A percentile compares a stretch with the other conserved stretches of the same genome.
phyloP scores from a whole-genome alignment of 2,329 filamentous ascomycete species.

The Cadophora luteo-olivacea region DNA sequence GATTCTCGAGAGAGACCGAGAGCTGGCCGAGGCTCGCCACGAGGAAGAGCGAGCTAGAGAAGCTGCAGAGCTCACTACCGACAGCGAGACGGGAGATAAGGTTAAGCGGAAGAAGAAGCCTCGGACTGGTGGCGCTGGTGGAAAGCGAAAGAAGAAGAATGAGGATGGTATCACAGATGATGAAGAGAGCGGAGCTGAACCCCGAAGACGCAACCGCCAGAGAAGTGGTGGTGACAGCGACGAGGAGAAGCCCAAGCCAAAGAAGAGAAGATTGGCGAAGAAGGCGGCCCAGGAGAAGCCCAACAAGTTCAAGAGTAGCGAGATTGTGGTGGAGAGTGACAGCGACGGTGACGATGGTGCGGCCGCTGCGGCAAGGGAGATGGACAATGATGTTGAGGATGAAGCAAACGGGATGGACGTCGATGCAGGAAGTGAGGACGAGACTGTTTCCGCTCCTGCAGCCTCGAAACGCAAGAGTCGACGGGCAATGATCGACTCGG shows the following conservation, averaged over 20 bases:
- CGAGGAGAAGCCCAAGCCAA: conserved; percentile 45
- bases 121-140: conserved; percentile 48
- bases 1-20: conserved; percentile 78
- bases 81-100: conserved; percentile 81
- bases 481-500: conserved; percentile 40
- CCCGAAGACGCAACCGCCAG: conserved; percentile 35
- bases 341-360: conserved; percentile 43
- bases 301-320: conserved; percentile 45
- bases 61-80: conserved; percentile 81
- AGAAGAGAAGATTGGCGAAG: conserved; percentile 45
- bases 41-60: conserved; percentile 73
- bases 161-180: conserved; percentile 44
- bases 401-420: conserved; percentile 32
- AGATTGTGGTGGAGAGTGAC: conserved; percentile 46
- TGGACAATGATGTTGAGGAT: conserved; percentile 39
- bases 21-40: conserved; percentile 71
- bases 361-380: conserved; percentile 39
- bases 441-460: conserved; percentile 34
- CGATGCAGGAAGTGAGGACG: conserved; percentile 39
- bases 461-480: conserved; percentile 36
- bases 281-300: conserved; percentile 40
- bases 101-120: conserved; percentile 78
- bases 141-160: conserved; percentile 50
- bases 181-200: conserved; percentile 42
- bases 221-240: conserved; percentile 42